Evolutionary conservation across 2,329 filamentous ascomycete species (phyloP).

Genomic region (Fusarium irregulare): DNA sequence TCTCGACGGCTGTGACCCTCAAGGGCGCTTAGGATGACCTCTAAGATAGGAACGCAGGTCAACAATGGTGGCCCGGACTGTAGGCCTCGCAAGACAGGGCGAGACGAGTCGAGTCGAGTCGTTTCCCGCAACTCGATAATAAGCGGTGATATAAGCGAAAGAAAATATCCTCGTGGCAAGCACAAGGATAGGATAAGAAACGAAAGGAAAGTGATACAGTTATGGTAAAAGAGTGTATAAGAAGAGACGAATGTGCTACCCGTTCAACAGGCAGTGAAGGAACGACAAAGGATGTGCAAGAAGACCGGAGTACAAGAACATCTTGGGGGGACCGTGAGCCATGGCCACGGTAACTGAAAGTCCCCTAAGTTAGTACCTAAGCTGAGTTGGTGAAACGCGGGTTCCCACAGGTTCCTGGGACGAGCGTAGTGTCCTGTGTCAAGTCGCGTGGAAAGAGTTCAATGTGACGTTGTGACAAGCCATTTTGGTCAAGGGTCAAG

Average conservation of each 20-base stretch:
- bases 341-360: slow-evolving; percentile 5
- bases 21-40: background rate
- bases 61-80: slow-evolving; percentile 25
- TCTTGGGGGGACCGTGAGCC: background rate
- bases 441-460: slow-evolving; percentile 15
- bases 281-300: slow-evolving; percentile 22
- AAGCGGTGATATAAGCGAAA: slow-evolving; percentile 25
- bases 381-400: slow-evolving; percentile 30
- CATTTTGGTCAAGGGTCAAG: background rate
- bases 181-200: slow-evolving; percentile 24
- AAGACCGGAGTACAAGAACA: slow-evolving; percentile 11
- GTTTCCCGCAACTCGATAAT: slow-evolving; percentile 15
- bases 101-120: slow-evolving; percentile 11
- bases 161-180: slow-evolving; percentile 21
- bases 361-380: background rate
- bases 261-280: slow-evolving; percentile 27
- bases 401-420: slow-evolving; percentile 1
- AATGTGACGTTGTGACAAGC: slow-evolving; percentile 19
- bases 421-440: slow-evolving; percentile 19
- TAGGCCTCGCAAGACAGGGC: slow-evolving; percentile 13
- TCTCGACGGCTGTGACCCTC: slow-evolving; percentile 27
- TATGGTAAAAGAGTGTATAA: slow-evolving; percentile 29
- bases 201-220: slow-evolving; percentile 28
- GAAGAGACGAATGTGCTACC: slow-evolving; percentile 20
- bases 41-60: background rate